Conservation (phyloP, 495 filamentous ascomycete species). For the Penicillium nucicola region DNA sequence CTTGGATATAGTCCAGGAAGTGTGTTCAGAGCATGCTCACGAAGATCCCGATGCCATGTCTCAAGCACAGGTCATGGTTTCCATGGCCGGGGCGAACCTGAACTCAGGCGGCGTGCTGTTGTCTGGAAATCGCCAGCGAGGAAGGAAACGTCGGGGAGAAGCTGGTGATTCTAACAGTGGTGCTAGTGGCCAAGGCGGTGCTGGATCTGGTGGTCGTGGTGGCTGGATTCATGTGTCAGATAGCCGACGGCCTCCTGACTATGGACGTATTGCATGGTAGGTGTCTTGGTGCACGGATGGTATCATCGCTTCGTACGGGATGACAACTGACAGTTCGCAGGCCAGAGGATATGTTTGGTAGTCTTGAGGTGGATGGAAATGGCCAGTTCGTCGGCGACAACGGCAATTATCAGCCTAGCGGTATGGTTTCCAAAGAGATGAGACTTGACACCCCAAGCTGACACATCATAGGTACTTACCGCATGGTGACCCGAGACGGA, state of each 20-base stretch:
- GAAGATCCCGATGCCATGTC: slow-evolving; percentile 68
- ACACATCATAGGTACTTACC: slow-evolving; percentile 42
- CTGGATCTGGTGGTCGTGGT: slow-evolving; percentile 76
- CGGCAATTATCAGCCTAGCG: slow-evolving; percentile 58
- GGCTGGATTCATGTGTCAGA: slow-evolving; percentile 92
- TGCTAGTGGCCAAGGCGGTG: slow-evolving; percentile 78
- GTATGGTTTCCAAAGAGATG: slow-evolving; percentile 28
- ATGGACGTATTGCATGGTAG: slow-evolving; percentile 78
- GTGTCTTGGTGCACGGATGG: not conserved
- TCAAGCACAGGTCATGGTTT: slow-evolving; percentile 77
- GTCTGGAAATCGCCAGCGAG: slow-evolving; percentile 32
- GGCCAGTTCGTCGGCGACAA: slow-evolving; percentile 65
- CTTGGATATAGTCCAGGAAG: slow-evolving; percentile 67
- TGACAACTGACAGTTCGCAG: slow-evolving; percentile 25
- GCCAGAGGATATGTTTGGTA: slow-evolving; percentile 91
- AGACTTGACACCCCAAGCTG: slow-evolving; percentile 2
- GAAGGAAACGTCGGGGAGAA: slow-evolving; percentile 32
- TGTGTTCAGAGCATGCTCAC: slow-evolving; percentile 65
- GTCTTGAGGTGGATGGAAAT: slow-evolving; percentile 74
- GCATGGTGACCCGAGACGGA: slow-evolving; percentile 57
- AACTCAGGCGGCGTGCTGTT: slow-evolving; percentile 65
- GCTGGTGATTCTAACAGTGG: slow-evolving; percentile 64
- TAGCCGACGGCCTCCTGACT: slow-evolving; percentile 77
- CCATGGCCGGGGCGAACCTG: slow-evolving; percentile 68
- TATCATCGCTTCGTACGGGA: not conserved